Base-by-base conservation (phyloP, 2,329 filamentous ascomycete species). In the Pestalotiopsis sp. region DNA sequence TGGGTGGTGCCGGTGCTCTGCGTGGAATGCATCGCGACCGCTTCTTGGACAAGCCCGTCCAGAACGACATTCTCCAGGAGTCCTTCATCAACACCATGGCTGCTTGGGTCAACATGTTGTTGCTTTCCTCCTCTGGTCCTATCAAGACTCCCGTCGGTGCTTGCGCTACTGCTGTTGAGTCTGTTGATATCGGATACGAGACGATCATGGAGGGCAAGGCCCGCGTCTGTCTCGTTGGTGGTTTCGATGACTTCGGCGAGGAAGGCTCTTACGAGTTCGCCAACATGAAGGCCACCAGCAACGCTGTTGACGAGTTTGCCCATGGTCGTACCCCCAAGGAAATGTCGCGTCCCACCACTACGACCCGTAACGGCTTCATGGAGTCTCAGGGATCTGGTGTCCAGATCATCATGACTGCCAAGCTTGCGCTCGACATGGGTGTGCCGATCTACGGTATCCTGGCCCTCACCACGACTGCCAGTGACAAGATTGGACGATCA, bases 71-170 rank as follows among this genome's bases (percentile, higher is more conserved):
- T 79, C 89, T 99, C 14, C 97, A 99, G 80, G 96, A 99, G 84
- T 98, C 96, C 13, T 99, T 99, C 87, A 98, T 99, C 89, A 99
- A 99, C 87, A 99, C 96, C 68, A 99, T 99, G 95, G 92, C 94
- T 75, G 96, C 96, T 17, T 99, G 96, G 96, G 95, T 99, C 69
- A 99, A 99, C 87, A 99, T 99, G 96, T 86, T 99, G 83, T 86
- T 99, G 72, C 86, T 99, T 72, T 99, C 96, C 4, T 98, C 96
- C 4, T 98, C 96, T 66, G 96, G 96, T 74, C 94, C 96, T 57
- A 98, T 99, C 87, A 98, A 98, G 87, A 98, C 97, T 0, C 96
- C 96, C 3, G 96, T 98, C 65, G 96, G 95, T 85, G 96, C 96
- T 78, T 99, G 96, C 80, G 96, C 96, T 69, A 99, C 96, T 39